Evolutionary conservation across 192 early-diverging fungal species (phyloP).

Genomic region (Entophlyctis luteolus): DNA sequence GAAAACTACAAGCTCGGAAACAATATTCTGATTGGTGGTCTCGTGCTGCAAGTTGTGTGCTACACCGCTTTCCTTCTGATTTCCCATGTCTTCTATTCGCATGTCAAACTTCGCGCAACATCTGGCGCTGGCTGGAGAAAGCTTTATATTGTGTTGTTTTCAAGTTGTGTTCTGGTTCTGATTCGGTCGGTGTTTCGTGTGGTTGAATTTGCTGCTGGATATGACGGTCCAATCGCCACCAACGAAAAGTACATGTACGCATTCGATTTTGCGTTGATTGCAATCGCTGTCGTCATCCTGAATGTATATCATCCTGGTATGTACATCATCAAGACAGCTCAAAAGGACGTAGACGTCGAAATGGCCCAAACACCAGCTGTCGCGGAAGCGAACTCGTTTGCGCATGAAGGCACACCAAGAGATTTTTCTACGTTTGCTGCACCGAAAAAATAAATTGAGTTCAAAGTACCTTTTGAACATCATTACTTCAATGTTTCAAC

Average conservation of each 20-base stretch:
- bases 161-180: not conserved
- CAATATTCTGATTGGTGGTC: conserved; percentile 22
- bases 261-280: conserved; percentile 29
- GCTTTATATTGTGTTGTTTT: not conserved
- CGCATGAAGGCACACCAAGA: too few species aligned
- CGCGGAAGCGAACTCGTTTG: too few species aligned
- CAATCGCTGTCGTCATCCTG: conserved; percentile 13
- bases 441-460: too few species aligned
- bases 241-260: conserved; percentile 29
- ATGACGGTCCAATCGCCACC: conserved; percentile 19
- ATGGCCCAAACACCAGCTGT: too few species aligned
- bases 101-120: not conserved
- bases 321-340: too few species aligned
- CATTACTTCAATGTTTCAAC: too few species aligned
- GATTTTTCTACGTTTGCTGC: too few species aligned
- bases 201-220: conserved; percentile 26
- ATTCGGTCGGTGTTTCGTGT: conserved; percentile 28
- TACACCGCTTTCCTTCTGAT: conserved; percentile 14
- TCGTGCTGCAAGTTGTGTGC: conserved; percentile 24
- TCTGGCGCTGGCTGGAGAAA: not conserved
- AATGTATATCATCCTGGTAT: conserved; percentile 23
- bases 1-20: too few species aligned
- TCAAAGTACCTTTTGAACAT: too few species aligned
- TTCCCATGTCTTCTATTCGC: conserved; percentile 11
- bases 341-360: too few species aligned